phyloP scores from a whole-genome alignment of 192 early-diverging fungal species.

The Rhizoclosmatium globosum region DNA sequence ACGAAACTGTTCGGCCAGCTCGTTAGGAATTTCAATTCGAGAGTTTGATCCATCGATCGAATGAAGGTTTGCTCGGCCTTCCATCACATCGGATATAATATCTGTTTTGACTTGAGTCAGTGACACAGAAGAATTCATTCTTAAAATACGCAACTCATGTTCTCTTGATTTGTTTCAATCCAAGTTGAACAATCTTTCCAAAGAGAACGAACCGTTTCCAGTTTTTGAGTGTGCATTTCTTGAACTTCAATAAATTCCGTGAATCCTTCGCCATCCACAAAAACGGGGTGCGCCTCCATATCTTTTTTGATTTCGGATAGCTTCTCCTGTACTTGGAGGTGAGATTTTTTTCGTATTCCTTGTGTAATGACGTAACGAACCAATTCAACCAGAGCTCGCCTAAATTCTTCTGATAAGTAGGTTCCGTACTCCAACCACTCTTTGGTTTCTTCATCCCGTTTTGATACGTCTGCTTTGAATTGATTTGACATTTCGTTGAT shows the following conservation, averaged over 20 bases:
- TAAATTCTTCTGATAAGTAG: conserved; percentile 13
- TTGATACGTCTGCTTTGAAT: background rate
- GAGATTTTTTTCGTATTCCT: background rate
- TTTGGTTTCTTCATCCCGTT: conserved; percentile 1
- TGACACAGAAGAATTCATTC: background rate
- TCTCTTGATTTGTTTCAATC: conserved; percentile 17
- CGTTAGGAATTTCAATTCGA: conserved; percentile 4
- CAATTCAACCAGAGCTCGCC: background rate
- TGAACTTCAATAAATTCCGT: background rate
- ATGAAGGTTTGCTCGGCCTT: conserved; percentile 1
- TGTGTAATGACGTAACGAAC: background rate
- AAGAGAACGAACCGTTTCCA: conserved; percentile 6
- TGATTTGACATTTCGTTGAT: background rate
- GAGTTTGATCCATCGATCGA: background rate
- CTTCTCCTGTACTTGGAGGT: conserved; percentile 1
- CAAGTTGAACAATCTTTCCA: conserved; percentile 16
- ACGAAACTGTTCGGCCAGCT: conserved; percentile 5
- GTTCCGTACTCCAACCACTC: conserved; percentile 25
- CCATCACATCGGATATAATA: conserved; percentile 3
- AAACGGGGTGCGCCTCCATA: background rate
- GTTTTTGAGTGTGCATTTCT: conserved; percentile 8
- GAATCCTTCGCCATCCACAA: background rate
- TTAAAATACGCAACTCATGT: background rate
- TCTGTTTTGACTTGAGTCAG: background rate
- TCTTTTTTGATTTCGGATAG: conserved; percentile 4